Base-by-base conservation (phyloP, 2,329 filamentous ascomycete genomes). In the Pyricularia pennisetigena region DNA sequence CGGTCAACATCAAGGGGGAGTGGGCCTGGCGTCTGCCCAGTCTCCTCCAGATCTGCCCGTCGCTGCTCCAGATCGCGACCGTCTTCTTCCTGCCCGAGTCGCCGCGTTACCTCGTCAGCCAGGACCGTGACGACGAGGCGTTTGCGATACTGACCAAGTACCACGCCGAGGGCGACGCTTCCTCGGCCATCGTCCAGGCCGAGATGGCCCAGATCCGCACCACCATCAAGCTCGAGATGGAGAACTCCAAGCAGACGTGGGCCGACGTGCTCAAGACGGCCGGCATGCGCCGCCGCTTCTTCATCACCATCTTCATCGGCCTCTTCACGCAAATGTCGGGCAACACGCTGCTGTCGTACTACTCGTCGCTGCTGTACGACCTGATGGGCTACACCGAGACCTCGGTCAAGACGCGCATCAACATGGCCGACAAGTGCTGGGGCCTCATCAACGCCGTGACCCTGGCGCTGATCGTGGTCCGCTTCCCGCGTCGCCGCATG, bases 241-340 rank as follows among this genome's bases (percentile, higher is more conserved):
- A 69, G 61, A 68, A 57, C 64, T 68, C 69, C 49, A 29, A 65
- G 67, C 64, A 65, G 32, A 14, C 35, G 16, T 69, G 68, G 68
- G 16, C 10, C 35, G 68, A 69, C 29, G 54, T 69, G 49, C 30
- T 69, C 30, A 61, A 68, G 66, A 64, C 68, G 20, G 41, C 69
- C 1, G 62, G 26, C 7, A 68, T 84, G 76, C 79, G 81, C 1
- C 80, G 82, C 41, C 82, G 84, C 41, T 76, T 82, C 6, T 72
- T 84, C 65, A 80, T 86, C 71, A 79, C 82, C 20, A 75, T 77
- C 0, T 78, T 83, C 61, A 78, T 86, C 10, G 83, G 84, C 35
- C 73, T 86, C 0, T 85, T 85, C 72, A 83, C 83, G 0, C 84
- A 86, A 73, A 82, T 83, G 74, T 83, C 82, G 12, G 84, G 79